Base-by-base conservation (phyloP, 139 green algal species). In the Monoraphidium neglectum region DNA sequence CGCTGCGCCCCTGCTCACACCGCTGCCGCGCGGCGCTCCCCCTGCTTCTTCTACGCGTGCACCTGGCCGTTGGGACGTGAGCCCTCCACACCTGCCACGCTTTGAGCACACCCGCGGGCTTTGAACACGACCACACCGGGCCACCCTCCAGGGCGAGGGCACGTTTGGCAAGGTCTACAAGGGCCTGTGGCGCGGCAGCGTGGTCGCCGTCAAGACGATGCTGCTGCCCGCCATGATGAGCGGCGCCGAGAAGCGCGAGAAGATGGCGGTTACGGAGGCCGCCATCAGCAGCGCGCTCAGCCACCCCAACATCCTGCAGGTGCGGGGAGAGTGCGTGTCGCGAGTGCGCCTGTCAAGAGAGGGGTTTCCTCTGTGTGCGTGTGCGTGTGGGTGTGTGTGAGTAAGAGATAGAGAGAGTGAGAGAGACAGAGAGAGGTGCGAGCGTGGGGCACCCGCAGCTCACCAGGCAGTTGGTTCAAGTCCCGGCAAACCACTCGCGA, bases 211-310 rank as follows among this genome's bases (percentile, higher is more conserved):
- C 49, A 80, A 80, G 64, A 74, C 63, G 15, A 74, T 80, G 26
- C 32, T 82, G 36, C 65, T 84, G 66, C 82, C 78, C 0, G 68
- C 74, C n/a, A 79, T 72, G 62, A 85, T 86, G 72, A 84, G 72
- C 38, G 79, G 76, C 0, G 54, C 61, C 15, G 79, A 87, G 65
- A 90, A 86, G 80, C 78, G 84, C 36, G 83, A 87, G 78, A 85
- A 88, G 77, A 85, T 85, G 80, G 82, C 78, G 1, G 71, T 90
- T 57, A 87, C 80, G 69, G 80, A 88, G 64, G 80, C 80, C 2
- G 80, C 80, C 8, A 80, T 80, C 63, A 69, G 49, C 64, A 63
- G 36, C n/a, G 64, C 74, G 23, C 54, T 80, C 4, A 80, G 74
- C 64, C 74, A 80, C 51, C 74, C 74, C 36, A 80, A 80, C 51